Evolutionary conservation across 257 asterid species (phyloP).

Genomic region (Penstemon barbatus): DNA sequence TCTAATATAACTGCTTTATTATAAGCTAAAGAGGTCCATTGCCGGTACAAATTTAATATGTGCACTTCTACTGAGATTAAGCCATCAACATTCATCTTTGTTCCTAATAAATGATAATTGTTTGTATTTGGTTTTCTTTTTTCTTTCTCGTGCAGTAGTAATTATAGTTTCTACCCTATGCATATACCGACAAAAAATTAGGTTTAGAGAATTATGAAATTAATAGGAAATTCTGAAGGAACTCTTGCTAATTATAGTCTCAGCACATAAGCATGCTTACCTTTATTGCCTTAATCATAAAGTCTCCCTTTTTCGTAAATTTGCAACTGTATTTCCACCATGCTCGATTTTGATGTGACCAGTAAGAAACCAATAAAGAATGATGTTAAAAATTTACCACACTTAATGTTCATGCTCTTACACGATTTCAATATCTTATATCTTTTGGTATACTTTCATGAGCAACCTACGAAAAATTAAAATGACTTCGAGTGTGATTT

Average conservation of each 20-base stretch:
- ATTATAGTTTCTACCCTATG: neutral
- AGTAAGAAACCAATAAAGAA: neutral
- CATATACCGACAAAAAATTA: neutral
- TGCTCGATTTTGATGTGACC: neutral
- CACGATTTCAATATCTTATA: neutral
- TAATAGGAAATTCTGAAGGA: neutral
- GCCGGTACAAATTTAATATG: neutral
- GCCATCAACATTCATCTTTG: neutral
- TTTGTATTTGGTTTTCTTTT: neutral
- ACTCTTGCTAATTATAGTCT: neutral
- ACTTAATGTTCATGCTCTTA: neutral
- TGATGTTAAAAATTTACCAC: neutral
- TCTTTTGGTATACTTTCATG: slow-evolving; percentile 10
- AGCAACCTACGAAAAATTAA: neutral
- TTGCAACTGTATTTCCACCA: slow-evolving; percentile 1
- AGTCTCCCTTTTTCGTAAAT: neutral
- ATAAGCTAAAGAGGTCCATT: neutral
- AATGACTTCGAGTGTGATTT: neutral
- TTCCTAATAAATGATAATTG: neutral
- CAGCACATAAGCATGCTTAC: neutral
- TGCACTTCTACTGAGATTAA: neutral
- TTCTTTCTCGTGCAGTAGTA: neutral
- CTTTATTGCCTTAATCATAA: neutral
- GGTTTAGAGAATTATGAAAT: neutral
- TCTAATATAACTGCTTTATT: neutral